Base-by-base conservation (phyloP, 768 basidiomycete species). In the Lentinula guzmanii region DNA sequence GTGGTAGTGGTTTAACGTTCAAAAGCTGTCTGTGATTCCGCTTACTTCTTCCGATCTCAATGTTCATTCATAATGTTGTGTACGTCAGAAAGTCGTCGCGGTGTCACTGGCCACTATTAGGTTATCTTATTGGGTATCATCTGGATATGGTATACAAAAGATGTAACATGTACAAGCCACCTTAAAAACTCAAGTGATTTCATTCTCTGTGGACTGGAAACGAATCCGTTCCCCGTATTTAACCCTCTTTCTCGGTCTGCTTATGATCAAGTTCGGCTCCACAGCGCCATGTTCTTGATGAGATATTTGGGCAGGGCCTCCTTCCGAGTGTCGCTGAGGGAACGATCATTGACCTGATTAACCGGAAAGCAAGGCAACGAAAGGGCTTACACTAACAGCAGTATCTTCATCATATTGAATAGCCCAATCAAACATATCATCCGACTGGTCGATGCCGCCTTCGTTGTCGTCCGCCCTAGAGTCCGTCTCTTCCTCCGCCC, bases 391-490 rank as follows among this genome's bases (percentile, higher is more conserved):
- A 46, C 61, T 63, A 11, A 51, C 43, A 28, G 61, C 58, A 31
- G 61, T 41, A 48, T 65, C 35, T 16, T 59, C 58, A 6, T 59
- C 45, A 21, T 48, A 59, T 59, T 59, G 52, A 43, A 59, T 51
- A 21, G 60, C 61, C 61, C 61, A 62, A 16, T 54, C 45, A 37
- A 62, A 54, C 18, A 59, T 16, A 10, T 78, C 75, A 64, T 77
- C 78, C 16, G 76, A 76, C 78, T 78, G 80, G 18, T 77, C 77
- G 60, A 79, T 76, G 60, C 77, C 76, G 24, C 75, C 73, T 42
- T 63, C 66, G 24, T 66, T 65, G 28, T 66, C 67, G 46, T 65
- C 51, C 16, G 63, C 67, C 59, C 66, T 58, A 41, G 56, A 21
- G 21, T 58, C 61, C n/a, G 37, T 54, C 18, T 41, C 61, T 24